Percentiles rank a stretch among this genome's conserved stretches.
phyloP scores from a whole-genome alignment of 177 flowering plant species.

The Vitis hybrid region DNA sequence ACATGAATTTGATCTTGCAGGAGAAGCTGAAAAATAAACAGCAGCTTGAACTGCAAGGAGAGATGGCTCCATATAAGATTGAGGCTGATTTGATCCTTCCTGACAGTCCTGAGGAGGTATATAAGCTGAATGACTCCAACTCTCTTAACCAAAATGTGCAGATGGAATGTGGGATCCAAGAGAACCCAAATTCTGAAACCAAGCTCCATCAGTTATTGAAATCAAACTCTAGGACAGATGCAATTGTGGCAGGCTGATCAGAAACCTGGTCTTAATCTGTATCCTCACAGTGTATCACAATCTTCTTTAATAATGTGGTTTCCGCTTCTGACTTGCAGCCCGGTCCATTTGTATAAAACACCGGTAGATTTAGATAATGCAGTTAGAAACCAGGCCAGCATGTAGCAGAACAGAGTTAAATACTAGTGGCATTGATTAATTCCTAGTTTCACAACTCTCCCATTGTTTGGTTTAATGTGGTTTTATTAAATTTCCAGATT shows the following conservation, averaged over 20 bases:
- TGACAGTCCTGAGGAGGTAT: not conserved
- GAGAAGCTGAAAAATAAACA: constrained; percentile 22
- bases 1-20: constrained; percentile 9
- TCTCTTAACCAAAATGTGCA: not conserved
- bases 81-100: not conserved
- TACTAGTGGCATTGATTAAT: no score
- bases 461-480: no score
- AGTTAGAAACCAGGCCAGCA: no score
- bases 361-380: no score
- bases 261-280: not conserved
- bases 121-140: not conserved
- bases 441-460: no score
- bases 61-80: not conserved
- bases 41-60: constrained; percentile 15
- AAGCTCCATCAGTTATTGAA: constrained; percentile 5
- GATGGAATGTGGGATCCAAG: not conserved
- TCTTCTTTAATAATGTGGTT: not conserved
- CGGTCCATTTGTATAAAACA: no score
- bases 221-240: constrained; percentile 5
- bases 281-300: not conserved
- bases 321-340: not conserved
- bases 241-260: constrained; percentile 6
- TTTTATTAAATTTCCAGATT: no score
- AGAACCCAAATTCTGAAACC: constrained; percentile 1
- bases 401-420: no score